Conservation (phyloP, 2,329 filamentous ascomycete species). For the Penicillium thymicola region DNA sequence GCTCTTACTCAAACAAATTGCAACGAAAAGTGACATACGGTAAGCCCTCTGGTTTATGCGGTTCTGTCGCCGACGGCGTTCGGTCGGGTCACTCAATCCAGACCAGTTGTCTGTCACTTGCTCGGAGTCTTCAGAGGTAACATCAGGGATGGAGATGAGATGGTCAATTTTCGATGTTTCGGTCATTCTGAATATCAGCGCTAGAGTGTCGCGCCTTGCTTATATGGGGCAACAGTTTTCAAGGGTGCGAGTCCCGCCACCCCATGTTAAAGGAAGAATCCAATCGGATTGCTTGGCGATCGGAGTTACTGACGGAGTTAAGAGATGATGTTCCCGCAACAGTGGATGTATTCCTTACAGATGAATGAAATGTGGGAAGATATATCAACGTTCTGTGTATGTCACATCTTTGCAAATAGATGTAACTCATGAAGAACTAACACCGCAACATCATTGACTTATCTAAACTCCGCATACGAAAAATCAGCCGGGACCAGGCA, state of each 20-base stretch:
- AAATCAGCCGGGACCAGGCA: conserved; percentile 45
- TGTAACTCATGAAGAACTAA: too few relatives aligned
- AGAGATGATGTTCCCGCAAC: not conserved
- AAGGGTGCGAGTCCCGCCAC: not conserved
- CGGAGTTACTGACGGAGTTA: not conserved
- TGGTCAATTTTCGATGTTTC: not conserved
- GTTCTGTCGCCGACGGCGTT: conserved; percentile 26
- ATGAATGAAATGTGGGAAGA: not conserved
- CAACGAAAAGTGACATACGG: conserved; percentile 13
- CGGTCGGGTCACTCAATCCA: conserved; percentile 23
- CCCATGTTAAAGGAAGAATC: not conserved
- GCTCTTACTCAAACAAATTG: not conserved
- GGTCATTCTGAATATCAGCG: conserved; percentile 3
- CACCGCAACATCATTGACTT: not conserved
- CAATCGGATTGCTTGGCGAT: not conserved
- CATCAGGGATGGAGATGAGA: not conserved
- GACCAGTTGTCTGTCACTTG: conserved; percentile 23
- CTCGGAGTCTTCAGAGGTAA: not conserved
- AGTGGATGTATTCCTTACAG: not conserved
- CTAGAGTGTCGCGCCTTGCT: not conserved
- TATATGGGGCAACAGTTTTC: not conserved
- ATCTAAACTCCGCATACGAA: conserved; percentile 28
- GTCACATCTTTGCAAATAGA: not conserved
- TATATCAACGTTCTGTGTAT: not conserved
- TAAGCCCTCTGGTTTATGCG: conserved; percentile 32